Base-by-base conservation (phyloP, 2,329 filamentous ascomycete genomes). In the Aspergillus phoenicis region DNA sequence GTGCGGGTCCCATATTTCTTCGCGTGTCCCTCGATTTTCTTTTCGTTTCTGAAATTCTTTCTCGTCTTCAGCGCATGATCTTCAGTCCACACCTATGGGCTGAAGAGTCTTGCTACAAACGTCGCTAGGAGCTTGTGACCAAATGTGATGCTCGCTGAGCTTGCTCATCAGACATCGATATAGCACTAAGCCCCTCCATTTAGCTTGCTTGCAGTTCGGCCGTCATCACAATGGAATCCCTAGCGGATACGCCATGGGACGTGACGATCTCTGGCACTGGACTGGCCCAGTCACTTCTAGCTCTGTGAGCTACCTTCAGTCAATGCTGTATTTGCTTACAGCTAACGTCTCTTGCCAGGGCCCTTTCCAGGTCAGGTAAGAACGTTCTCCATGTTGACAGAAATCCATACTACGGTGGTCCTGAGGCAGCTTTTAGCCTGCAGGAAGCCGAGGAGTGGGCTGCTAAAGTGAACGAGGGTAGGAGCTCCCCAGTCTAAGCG, bases 301-400 rank as follows among this genome's bases (percentile, higher is more conserved):
- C 90, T 75, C 82, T 93, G 90, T 93, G 74, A 80, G 83, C 73
- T 57, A 52, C 43, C 51, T 61, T 57, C 24, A 36, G 38, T 47
- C 13, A 33, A 11, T 24, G 51, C 24, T 41, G 58, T 54, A 59
- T 52, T 65, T 64, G 68, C 68, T 66, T 69, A 68, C 71, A 77
- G 80, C 80, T 80, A 86, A 92, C 88, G 77, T 79, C 78, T 74
- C 71, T 76, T 74, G 65, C 67, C 84, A 98, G 94, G 84, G 90
- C 94, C 71, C 85, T 98, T 70, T 98, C 94, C 68, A 89, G 93
- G 73, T 96, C 93, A 64, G 89, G 88, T 74, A 96, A 96, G 83
- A 95, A 91, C 71, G 86, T 97, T 67, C 85, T 98, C 62, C 94
- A 98, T 75, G 82, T 97, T 74, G 94, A 98, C 74, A 85, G 86